phyloP scores from a whole-genome alignment of 345 rosid species.

The Mercurialis annua region DNA sequence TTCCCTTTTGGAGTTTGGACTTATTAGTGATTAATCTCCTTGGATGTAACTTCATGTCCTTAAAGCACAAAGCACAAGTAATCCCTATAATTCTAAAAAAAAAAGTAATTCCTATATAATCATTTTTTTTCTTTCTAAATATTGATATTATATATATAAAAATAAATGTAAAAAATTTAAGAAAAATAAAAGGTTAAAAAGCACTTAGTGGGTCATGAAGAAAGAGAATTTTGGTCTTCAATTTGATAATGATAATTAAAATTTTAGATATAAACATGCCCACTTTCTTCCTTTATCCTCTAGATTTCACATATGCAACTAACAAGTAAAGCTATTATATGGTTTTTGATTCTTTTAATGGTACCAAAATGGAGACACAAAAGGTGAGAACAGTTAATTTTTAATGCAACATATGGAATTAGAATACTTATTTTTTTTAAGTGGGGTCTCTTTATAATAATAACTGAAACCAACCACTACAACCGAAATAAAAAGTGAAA shows the following conservation, averaged over 20 bases:
- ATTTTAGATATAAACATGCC: neutral
- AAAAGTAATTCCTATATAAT: neutral
- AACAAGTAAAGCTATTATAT: slow-evolving; percentile 7
- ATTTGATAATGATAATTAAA: neutral
- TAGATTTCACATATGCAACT: slow-evolving; percentile 10
- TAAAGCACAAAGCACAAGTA: slow-evolving; percentile 7
- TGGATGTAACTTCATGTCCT: slow-evolving; percentile 8
- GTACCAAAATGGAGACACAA: slow-evolving; percentile 15
- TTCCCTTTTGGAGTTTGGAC: slow-evolving; percentile 11
- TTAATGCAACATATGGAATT: slow-evolving; percentile 4
- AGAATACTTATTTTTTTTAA: neutral
- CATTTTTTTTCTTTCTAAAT: neutral
- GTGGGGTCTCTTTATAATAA: slow-evolving; percentile 6
- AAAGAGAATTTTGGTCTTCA: neutral
- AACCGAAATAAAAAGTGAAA: slow-evolving; percentile 15
- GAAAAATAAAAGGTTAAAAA: neutral
- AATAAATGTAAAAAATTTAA: neutral
- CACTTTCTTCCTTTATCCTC: neutral
- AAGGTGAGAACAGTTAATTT: neutral
- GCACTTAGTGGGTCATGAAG: neutral
- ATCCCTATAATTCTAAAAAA: neutral
- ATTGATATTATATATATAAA: neutral
- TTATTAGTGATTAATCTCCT: neutral
- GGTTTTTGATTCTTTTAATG: neutral
- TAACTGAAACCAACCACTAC: slow-evolving; percentile 22